Conservation (phyloP, 2,329 filamentous ascomycete species). For the Aspergillus spinulosporus region DNA sequence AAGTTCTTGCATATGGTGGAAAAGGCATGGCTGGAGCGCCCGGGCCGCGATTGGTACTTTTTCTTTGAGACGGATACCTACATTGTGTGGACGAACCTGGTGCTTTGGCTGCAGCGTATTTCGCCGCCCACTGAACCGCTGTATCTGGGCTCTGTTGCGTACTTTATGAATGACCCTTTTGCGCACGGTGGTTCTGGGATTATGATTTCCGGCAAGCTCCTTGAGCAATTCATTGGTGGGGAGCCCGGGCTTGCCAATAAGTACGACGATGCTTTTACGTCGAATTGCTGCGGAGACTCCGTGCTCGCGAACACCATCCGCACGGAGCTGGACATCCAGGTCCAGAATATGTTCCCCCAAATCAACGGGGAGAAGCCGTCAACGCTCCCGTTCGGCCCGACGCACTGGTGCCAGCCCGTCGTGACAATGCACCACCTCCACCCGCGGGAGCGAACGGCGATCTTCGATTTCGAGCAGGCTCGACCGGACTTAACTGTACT, state of each 20-base stretch:
- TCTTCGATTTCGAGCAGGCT: slow-evolving; percentile 57
- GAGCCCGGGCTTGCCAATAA: slow-evolving; percentile 49
- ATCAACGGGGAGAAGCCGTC: slow-evolving; percentile 58
- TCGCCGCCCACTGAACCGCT: slow-evolving; percentile 47
- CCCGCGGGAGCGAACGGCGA: slow-evolving; percentile 51
- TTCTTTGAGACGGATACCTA: slow-evolving; percentile 63
- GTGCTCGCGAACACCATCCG: slow-evolving; percentile 53
- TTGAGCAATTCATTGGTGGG: slow-evolving; percentile 50
- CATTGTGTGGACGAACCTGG: slow-evolving; percentile 55
- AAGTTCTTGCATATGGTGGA: slow-evolving; percentile 63
- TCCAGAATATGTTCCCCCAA: slow-evolving; percentile 50
- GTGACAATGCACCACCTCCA: slow-evolving; percentile 60
- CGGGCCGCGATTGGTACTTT: slow-evolving; percentile 59
- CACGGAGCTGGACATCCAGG: slow-evolving; percentile 47
- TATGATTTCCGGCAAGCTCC: slow-evolving; percentile 52
- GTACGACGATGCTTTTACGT: slow-evolving; percentile 47
- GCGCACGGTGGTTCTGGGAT: slow-evolving; percentile 59
- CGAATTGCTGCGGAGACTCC: slow-evolving; percentile 55
- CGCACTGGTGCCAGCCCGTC: slow-evolving; percentile 59
- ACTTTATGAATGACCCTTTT: slow-evolving; percentile 48
- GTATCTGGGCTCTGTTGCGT: slow-evolving; percentile 55
- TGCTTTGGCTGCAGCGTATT: slow-evolving; percentile 47
- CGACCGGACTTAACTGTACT: slow-evolving; percentile 29
- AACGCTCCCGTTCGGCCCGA: slow-evolving; percentile 48
- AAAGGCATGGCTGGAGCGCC: slow-evolving; percentile 53